Conservation (phyloP, 192 early-diverging fungal species). For the Thoreauomyces humboldtii region DNA sequence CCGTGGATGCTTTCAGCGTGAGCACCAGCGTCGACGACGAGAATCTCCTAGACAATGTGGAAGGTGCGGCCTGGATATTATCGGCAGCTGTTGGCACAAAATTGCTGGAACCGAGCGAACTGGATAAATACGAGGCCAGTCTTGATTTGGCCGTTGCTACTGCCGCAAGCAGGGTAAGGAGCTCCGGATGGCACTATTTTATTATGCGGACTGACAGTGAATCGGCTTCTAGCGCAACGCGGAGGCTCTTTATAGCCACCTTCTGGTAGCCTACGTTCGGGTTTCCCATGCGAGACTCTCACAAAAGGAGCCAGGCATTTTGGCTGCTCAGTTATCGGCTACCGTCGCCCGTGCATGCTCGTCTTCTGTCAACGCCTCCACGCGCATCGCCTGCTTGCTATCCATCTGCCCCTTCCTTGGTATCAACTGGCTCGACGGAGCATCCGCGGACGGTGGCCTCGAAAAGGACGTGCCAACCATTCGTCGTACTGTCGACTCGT, state of each 20-base stretch:
- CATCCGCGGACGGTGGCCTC: neutral
- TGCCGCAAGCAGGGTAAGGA: too few relatives aligned
- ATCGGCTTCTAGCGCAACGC: neutral
- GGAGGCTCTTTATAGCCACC: conserved; percentile 3
- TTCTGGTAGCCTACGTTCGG: conserved; percentile 7
- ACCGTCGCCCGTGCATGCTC: neutral
- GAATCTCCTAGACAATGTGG: too few relatives aligned
- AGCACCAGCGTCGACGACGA: too few relatives aligned
- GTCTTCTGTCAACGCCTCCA: neutral
- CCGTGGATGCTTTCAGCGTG: too few relatives aligned
- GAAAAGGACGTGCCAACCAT: neutral
- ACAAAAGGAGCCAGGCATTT: neutral
- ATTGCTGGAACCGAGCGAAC: too few relatives aligned
- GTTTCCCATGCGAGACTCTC: neutral
- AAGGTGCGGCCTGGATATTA: neutral
- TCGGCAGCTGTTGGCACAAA: neutral
- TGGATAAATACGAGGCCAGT: too few relatives aligned
- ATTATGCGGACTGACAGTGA: too few relatives aligned
- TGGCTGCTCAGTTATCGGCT: neutral
- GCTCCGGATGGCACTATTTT: too few relatives aligned
- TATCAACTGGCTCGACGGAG: neutral
- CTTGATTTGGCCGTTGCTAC: too few relatives aligned
- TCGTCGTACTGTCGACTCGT: neutral
- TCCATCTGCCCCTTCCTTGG: neutral
- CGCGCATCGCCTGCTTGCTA: conserved; percentile 4